Evolutionary conservation across 2,329 filamentous ascomycete genomes (phyloP), one percentile per base, ranked within the genome.

Genomic region (Verruconis gallopava): DNA sequence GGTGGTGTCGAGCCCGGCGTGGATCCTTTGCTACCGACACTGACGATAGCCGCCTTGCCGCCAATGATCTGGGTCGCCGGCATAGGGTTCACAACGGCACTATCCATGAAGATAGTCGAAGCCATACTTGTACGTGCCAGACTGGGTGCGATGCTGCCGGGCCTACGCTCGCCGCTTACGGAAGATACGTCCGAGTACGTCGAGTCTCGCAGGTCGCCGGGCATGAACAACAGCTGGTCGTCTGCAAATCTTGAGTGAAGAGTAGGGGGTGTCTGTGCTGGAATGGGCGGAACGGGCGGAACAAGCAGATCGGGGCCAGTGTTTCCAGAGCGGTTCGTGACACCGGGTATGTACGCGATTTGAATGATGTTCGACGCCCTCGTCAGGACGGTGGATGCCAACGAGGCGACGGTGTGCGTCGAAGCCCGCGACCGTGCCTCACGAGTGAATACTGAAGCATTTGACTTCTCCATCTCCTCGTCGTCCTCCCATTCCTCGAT

Each of bases 361-460:
- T 96, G 91, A 54, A 98, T 98, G 58, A 98, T 89, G 67, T 98
- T 98, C 55, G 91, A 96, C 38, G 91, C 91, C 47, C 91, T 79
- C 14, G 91, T 96, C 46, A 95, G 74, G 45, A 96, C 86, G 19
- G 89, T 96, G 6, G 88, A 95, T 13, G 91, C 91, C 56, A 98
- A 85, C 11, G 89, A 96, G 54, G 81, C 75, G 42, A 89, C 80
- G n/a, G 84, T 84, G 57, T 91, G 78, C 35, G 84, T 83, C 9
- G 88, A 91, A 43, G 81, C 75, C 51, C 86, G 72, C 49, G 78
- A 71, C 51, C 75, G 72, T 48, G 71, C 60, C 50, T 67, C 64
- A 50, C 68, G 68, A 44, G 60, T 68, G 55, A 69, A 72, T 49
- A 70, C 66, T 65, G 72, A 68, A 57, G 69, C 66, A 56, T 71